Percentiles rank a stretch among this genome's conserved stretches.
These are phyloP conservation scores for Diplodia seriata DNA, from an alignment of 2,329 filamentous ascomycete species.

Conservation along the genomic window DNA sequence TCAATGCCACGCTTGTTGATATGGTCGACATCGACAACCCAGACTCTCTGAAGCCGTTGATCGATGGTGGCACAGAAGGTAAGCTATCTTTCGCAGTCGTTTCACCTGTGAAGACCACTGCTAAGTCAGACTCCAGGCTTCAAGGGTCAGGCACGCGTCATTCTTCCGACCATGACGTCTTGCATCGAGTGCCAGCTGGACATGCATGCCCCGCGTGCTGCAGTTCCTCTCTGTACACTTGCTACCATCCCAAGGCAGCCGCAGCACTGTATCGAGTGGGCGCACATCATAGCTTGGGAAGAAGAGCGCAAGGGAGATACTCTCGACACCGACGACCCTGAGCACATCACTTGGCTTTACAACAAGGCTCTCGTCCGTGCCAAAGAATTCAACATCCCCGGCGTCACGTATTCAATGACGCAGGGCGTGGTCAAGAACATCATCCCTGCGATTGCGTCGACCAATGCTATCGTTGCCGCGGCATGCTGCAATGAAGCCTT, in stretches of 20 bases:
- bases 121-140: conserved; percentile 65
- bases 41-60: conserved; percentile 88
- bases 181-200: conserved; percentile 99
- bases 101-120: neutral
- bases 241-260: conserved; percentile 96
- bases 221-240: conserved; percentile 94
- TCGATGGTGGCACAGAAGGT: conserved; percentile 96
- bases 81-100: conserved; percentile 32
- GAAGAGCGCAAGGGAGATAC: conserved; percentile 71
- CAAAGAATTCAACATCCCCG: conserved; percentile 85
- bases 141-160: conserved; percentile 94
- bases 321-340: conserved; percentile 94
- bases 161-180: conserved; percentile 89
- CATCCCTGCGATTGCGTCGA: conserved; percentile 96
- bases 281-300: conserved; percentile 97
- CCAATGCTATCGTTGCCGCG: conserved; percentile 94
- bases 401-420: conserved; percentile 93
- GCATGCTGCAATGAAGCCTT: conserved; percentile 96
- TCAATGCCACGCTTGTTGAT: conserved; percentile 89
- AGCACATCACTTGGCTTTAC: conserved; percentile 97
- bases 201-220: conserved; percentile 97
- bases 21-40: conserved; percentile 85
- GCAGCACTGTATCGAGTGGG: conserved; percentile 99
- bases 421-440: conserved; percentile 99
- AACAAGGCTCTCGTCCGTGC: conserved; percentile 82